These are phyloP conservation scores for Candida wancherniae DNA, from an alignment of 805 yeast genomes.

Conservation along the genomic window DNA sequence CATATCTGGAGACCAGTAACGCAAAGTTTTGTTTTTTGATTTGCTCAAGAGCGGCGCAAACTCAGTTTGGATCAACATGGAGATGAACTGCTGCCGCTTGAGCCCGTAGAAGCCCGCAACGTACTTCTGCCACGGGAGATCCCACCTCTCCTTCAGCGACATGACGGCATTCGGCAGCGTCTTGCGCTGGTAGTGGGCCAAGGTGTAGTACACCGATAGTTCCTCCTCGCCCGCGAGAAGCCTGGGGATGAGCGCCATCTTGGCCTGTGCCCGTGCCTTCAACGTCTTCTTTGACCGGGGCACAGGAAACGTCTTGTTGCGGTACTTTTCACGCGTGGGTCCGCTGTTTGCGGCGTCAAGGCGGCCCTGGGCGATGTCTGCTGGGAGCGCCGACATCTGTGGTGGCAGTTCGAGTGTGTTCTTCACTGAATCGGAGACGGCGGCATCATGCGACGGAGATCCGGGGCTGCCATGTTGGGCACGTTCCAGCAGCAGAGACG, in stretches of 20 bases:
- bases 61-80: conserved; percentile 32
- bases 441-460: no score
- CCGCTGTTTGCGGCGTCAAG: conserved; percentile 5
- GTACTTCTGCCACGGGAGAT: conserved; percentile 42
- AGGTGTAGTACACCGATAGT: conserved; percentile 45
- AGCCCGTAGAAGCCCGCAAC: conserved; percentile 60
- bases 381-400: no score
- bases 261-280: conserved; percentile 16
- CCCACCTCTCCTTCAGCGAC: conserved; percentile 43
- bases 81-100: conserved; percentile 49
- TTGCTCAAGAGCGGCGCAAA: conserved; percentile 20
- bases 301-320: conserved; percentile 17
- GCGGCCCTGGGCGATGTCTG: no score
- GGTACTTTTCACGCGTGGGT: conserved; percentile 12
- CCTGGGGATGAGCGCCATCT: conserved; percentile 26
- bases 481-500: no score
- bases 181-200: conserved; percentile 41
- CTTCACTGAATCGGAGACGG: no score
- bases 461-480: no score
- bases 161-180: conserved; percentile 40
- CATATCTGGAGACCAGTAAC: conserved; percentile 57
- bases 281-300: conserved; percentile 29
- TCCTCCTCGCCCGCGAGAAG: conserved; percentile 40
- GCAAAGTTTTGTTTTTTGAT: conserved; percentile 38
- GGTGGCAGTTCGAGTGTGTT: no score